A percentile compares a stretch with the other conserved stretches of the same genome.
Conservation (phyloP, 2,329 filamentous ascomycete species). For the Neofusicoccum sp. region DNA sequence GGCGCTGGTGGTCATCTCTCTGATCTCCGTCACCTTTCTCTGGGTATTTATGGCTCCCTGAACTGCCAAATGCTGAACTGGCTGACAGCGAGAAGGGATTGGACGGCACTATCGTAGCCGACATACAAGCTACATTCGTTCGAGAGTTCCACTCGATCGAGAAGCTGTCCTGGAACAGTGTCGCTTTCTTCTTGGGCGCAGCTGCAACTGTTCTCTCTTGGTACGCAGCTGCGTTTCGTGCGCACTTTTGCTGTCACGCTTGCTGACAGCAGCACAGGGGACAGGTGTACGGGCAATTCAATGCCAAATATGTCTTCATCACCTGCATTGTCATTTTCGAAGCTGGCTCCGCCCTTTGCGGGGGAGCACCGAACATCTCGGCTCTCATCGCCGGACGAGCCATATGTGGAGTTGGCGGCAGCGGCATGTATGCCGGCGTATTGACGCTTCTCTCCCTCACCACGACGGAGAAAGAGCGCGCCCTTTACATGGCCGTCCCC, state of each 20-base stretch:
- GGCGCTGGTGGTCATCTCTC: slow-evolving; percentile 5
- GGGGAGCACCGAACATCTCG: slow-evolving; percentile 41
- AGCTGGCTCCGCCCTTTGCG: slow-evolving; percentile 41
- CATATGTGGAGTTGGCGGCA: slow-evolving; percentile 35
- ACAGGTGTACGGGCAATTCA: background rate
- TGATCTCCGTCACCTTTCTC: slow-evolving; percentile 14
- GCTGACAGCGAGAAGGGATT: background rate
- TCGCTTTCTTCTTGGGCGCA: slow-evolving; percentile 10
- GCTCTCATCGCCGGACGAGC: slow-evolving; percentile 47
- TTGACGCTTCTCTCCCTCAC: slow-evolving; percentile 22
- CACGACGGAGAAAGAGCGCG: slow-evolving; percentile 25
- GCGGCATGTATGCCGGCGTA: slow-evolving; percentile 34
- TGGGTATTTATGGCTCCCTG: background rate
- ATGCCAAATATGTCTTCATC: slow-evolving; percentile 18
- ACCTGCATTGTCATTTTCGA: slow-evolving; percentile 27
- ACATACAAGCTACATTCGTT: slow-evolving; percentile 10
- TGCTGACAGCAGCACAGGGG: background rate
- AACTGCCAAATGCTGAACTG: background rate
- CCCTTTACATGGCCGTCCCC: slow-evolving; percentile 33
- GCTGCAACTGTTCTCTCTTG: slow-evolving; percentile 11
- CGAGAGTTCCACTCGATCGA: slow-evolving; percentile 4
- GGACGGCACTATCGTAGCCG: slow-evolving; percentile 12
- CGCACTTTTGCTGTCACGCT: background rate
- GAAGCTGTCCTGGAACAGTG: slow-evolving; percentile 8
- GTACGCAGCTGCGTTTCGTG: background rate